Percentiles rank a stretch among this genome's conserved stretches.
Evolutionary conservation across 306 rosid genomes (phyloP).

Genomic region (Pachyrhizus erosus): DNA sequence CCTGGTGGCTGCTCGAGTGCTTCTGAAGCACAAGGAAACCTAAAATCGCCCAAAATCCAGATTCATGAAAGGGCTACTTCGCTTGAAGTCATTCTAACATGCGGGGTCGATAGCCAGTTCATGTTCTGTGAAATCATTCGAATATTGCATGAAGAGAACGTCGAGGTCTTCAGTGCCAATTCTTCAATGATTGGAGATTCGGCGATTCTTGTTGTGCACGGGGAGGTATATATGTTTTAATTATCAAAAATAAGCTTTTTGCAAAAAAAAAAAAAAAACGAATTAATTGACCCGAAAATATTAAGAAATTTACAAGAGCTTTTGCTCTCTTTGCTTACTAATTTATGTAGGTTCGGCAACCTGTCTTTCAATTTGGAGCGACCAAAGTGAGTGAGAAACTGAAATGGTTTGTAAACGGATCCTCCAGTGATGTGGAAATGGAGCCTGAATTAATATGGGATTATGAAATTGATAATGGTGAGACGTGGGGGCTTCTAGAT

Average conservation of each 20-base stretch:
- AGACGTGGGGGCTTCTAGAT: conserved; percentile 41
- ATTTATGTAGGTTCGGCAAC: conserved; percentile 52
- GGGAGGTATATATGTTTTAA: conserved; percentile 52
- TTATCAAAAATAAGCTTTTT: not conserved
- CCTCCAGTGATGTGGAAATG: conserved; percentile 51
- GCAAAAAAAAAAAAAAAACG: not conserved
- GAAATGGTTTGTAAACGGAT: conserved; percentile 59
- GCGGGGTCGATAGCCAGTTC: conserved; percentile 53
- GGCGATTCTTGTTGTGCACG: conserved; percentile 50
- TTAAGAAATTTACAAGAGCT: not conserved
- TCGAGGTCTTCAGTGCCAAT: conserved; percentile 49
- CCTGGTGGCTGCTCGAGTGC: not conserved
- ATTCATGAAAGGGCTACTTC: conserved; percentile 59
- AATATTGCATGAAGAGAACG: conserved; percentile 62
- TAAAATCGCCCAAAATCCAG: conserved; percentile 55
- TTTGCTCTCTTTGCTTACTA: not conserved
- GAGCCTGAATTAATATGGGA: conserved; percentile 49
- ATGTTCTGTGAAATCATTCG: conserved; percentile 61
- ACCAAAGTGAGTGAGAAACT: conserved; percentile 61
- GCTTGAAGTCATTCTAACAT: conserved; percentile 56
- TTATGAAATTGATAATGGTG: conserved; percentile 29
- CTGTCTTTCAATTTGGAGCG: conserved; percentile 50
- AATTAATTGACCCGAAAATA: not conserved
- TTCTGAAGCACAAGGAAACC: conserved; percentile 17
- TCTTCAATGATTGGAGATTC: conserved; percentile 47